phyloP scores from a whole-genome alignment of 2,329 filamentous ascomycete species.

The Fusarium sp. region DNA sequence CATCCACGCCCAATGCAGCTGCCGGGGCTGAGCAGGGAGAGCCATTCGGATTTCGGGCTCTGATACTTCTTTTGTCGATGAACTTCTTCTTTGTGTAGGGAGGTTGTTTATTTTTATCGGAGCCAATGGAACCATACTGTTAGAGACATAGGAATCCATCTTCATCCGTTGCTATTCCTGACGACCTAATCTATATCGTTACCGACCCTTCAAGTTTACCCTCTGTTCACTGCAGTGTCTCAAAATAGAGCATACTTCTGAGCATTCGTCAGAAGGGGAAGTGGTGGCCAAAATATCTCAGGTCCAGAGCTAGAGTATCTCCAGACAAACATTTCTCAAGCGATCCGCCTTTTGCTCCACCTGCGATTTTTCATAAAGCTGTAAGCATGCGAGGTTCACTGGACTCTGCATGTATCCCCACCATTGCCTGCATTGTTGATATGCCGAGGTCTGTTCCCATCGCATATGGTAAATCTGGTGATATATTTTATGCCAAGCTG shows the following conservation, averaged over 20 bases:
- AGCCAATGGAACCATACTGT: background rate
- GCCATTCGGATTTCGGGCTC: rapidly evolving
- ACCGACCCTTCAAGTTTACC: rapidly evolving
- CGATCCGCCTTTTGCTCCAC: background rate
- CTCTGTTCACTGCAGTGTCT: rapidly evolving
- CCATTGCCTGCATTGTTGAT: background rate
- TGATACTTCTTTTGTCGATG: background rate
- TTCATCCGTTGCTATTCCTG: rapidly evolving
- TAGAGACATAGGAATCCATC: rapidly evolving
- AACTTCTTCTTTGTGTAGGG: background rate
- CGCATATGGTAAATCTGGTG: background rate
- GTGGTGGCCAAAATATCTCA: background rate
- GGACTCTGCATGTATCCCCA: background rate
- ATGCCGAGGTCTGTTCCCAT: background rate
- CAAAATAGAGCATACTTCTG: background rate
- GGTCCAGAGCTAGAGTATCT: background rate
- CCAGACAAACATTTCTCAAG: rapidly evolving
- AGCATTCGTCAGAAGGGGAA: background rate
- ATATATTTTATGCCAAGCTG: background rate
- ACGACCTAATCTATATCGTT: rapidly evolving
- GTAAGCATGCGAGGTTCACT: background rate
- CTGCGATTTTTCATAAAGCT: too few species aligned
- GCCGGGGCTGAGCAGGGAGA: rapidly evolving
- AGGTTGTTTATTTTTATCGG: rapidly evolving
- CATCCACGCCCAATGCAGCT: background rate